These are phyloP conservation scores for Diplodia intermedia DNA, from an alignment of 2,329 filamentous ascomycete species.

Conservation along the genomic window DNA sequence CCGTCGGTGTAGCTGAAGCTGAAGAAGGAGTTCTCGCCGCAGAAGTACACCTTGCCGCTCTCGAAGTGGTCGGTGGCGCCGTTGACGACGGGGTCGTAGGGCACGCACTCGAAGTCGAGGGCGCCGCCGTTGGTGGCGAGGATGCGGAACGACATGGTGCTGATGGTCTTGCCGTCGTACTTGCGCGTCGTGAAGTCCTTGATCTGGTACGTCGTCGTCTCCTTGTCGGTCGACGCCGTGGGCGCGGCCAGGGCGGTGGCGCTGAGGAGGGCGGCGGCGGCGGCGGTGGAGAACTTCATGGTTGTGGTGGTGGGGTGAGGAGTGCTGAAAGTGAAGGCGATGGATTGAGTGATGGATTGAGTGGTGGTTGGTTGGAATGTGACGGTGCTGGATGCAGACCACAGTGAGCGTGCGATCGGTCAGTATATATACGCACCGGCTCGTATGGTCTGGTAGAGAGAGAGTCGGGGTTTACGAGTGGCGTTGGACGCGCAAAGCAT, in stretches of 20 bases:
- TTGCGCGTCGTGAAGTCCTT: constrained; percentile 19
- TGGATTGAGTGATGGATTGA: constrained; percentile 1
- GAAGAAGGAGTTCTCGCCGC: constrained; percentile 16
- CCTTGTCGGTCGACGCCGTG: background rate
- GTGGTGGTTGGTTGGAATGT: background rate
- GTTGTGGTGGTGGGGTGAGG: background rate
- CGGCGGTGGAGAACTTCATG: constrained; percentile 8
- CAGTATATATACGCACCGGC: too few species aligned
- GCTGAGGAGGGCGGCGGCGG: background rate
- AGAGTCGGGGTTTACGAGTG: too few species aligned
- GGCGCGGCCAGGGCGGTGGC: constrained; percentile 1
- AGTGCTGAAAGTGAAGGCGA: background rate
- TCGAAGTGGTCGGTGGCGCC: background rate
- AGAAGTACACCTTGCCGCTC: constrained; percentile 23
- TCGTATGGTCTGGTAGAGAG: too few species aligned
- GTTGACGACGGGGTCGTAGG: constrained; percentile 7
- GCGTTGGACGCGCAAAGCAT: too few species aligned
- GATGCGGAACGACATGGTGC: constrained; percentile 24
- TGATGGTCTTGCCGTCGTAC: constrained; percentile 24
- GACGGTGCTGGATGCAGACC: too few species aligned
- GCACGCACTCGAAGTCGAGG: constrained; percentile 20
- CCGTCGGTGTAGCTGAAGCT: constrained; percentile 22
- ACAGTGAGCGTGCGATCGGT: too few species aligned
- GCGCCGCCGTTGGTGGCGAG: constrained; percentile 15
- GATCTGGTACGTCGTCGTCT: constrained; percentile 15